Evolutionary conservation across 2,329 filamentous ascomycete species (phyloP).

Genomic region (Penicillium sp.): DNA sequence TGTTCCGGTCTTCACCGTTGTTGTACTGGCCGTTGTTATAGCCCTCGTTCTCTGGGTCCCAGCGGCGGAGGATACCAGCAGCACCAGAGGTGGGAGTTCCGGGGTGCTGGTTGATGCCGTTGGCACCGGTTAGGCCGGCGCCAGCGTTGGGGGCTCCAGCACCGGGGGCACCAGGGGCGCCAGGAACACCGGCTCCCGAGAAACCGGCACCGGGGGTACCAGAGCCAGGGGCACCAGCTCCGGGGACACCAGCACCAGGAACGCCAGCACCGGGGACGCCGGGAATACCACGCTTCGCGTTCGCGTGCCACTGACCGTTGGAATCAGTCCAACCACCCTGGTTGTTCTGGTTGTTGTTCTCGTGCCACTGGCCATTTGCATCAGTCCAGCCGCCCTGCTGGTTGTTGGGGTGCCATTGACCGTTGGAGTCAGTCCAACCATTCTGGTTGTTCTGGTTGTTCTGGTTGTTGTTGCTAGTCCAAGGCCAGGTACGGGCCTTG

Average conservation of each 20-base stretch:
- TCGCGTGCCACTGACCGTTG: slow-evolving; percentile 13
- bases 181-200: not conserved
- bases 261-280: not conserved
- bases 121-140: not conserved
- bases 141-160: not conserved
- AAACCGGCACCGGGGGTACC: not conserved
- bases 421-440: slow-evolving; percentile 19
- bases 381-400: slow-evolving; percentile 10
- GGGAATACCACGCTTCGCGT: slow-evolving; percentile 3
- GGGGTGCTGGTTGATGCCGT: not conserved
- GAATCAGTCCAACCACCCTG: slow-evolving; percentile 10
- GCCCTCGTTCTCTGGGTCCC: not conserved
- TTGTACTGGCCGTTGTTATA: not conserved
- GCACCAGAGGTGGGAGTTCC: not conserved
- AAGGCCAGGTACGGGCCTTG: slow-evolving; percentile 4
- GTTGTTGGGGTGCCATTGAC: slow-evolving; percentile 13
- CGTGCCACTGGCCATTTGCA: slow-evolving; percentile 12
- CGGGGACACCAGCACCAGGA: not conserved
- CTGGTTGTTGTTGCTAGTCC: slow-evolving; percentile 8
- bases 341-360: slow-evolving; percentile 6
- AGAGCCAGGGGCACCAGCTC: not conserved
- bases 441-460: no score
- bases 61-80: not conserved
- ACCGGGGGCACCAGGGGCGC: not conserved
- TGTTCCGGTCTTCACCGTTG: not conserved